Evolutionary conservation across 164 flowering plant genomes (phyloP), one percentile per base, ranked within the genome.

Genomic region (Stephania japonica): DNA sequence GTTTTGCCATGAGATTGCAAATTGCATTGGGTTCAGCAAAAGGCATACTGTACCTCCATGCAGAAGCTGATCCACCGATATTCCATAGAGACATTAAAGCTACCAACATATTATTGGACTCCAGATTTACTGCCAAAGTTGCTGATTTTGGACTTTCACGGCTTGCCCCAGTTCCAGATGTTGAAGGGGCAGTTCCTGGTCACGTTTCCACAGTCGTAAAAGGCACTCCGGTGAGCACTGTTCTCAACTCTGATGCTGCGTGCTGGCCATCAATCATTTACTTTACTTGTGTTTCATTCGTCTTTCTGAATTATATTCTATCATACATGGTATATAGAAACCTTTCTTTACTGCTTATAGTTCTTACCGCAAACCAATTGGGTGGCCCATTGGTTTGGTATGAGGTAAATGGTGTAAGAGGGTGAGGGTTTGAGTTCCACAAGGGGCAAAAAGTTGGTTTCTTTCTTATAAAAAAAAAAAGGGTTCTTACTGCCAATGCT

Each of bases 141-240:
- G 93, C 98, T 77, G 97, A 93, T 80, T 93, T 93, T 80, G 98
- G 98, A 77, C 90, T 93, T 61, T 93, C 98, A 70, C 82, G 87
- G 68, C 95, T 93, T 73, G 98, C 94, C 50, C 98, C 97, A 16
- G 84, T 87, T 78, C 89, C 94, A 24, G 90, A 88, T 75, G 70
- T 77, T 56, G 94, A 91, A 82, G 98, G 98, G 27, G 23, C 21
- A 67, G 59, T 78, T 26, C 95, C 98, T 71, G 85, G 73, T 70
- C 91, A 91, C 79, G 85, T 93, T 66, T 93, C 98, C 42, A 93
- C 97, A 23, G 87, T 93, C 44, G 98, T 93, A 24, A 93, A 89
- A 77, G 98, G 98, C 65, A 93, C 98, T 47, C 97, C 97, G 44
- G 98, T 93, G 82, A 88, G 88, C 61, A 24, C 42, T 16, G 25